Evolutionary conservation across 148 eudicot genomes (phyloP), one percentile per base, ranked within the genome.

Genomic region (Fagopyrum esculentum): DNA sequence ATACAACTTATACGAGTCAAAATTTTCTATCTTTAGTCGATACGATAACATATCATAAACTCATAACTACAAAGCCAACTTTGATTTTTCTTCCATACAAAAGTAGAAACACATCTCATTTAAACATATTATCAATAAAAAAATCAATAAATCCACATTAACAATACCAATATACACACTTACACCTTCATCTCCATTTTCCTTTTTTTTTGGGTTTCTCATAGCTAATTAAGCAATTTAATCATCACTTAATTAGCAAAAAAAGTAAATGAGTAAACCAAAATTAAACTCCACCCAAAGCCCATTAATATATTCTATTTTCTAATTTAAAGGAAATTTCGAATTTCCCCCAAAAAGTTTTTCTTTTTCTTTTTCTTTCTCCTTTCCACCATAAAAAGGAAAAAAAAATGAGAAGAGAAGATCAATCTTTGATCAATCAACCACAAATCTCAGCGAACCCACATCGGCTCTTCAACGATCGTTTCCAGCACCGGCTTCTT

Each of bases 401-500:
- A 29, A 61, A 61, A 63, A 11, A 63, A 63, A 63, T 10, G 66
- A 60, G 66, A 7, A 61, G 44, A 61, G 44, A 61, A 61, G 69
- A 61, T 61, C 4, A 61, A 61, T 61, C 44, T 61, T 61, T 15
- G 30, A 6, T 15, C 17, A 6, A 15, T n/a, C 6, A n/a, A 15
- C 19, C 22, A 63, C 26, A 70, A 70, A 35, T 71, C 84, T 35
- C 84, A 86, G 76, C 89, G 81, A 5, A 70, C 77, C 55, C 64
- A 78, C 74, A 82, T 75, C 16, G 96, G 92, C 66, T 95, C 98
- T 84, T 95, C 98, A 8, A 75, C 88, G 52, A 95, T 95, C 3
- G 98, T 95, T 73, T 95, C 97, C 69, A 95, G 82, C 80, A 84
- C 71, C 5, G 98, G 98, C 84, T 87, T 90, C 96, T 86, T 95